These are phyloP conservation scores for Protostelium mycophagum DNA, from an alignment of 78 protist species.

Conservation along the genomic window DNA sequence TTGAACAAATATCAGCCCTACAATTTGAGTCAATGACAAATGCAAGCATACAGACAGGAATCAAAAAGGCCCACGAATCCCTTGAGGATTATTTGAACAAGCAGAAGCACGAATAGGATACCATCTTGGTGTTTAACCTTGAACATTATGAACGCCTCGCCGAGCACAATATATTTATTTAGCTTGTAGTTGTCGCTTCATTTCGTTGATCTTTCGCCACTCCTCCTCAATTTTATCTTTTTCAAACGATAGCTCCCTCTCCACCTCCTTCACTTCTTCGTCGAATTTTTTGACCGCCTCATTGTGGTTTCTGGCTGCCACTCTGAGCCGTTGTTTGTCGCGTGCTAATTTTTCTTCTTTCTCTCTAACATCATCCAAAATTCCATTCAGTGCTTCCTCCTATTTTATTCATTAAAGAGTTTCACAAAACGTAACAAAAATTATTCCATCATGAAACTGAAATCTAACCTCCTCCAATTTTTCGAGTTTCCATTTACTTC, in stretches of 20 bases:
- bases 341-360: not conserved
- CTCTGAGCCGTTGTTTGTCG: not conserved
- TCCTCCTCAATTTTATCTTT: not conserved
- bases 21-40: no score
- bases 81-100: no score
- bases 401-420: no score
- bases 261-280: not conserved
- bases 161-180: no score
- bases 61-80: no score
- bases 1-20: no score
- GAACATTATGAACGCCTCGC: no score
- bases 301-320: not conserved
- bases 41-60: no score
- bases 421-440: not conserved
- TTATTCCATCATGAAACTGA: not conserved
- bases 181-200: no score
- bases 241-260: not conserved
- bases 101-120: no score
- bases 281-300: not conserved
- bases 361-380: not conserved
- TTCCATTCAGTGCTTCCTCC: not conserved
- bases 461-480: not conserved
- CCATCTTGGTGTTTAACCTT: no score
- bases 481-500: not conserved
- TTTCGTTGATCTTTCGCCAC: not conserved